phyloP scores from a whole-genome alignment of 2,329 filamentous ascomycete genomes.

The Talaromyces sp. region DNA sequence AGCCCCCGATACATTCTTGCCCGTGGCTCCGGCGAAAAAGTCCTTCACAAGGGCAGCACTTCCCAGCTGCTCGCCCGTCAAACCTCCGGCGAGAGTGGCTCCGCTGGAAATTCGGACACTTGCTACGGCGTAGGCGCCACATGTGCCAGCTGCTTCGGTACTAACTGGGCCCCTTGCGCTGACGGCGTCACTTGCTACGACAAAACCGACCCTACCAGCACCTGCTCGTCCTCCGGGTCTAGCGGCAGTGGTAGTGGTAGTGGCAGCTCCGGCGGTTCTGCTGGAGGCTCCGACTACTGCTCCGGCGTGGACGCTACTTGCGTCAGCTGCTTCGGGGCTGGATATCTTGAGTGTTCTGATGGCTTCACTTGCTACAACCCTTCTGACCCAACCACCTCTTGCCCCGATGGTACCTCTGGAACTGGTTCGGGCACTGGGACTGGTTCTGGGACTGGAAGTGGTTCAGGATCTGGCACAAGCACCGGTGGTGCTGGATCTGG shows the following conservation, averaged over 20 bases:
- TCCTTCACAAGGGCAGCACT: slow-evolving; percentile 4
- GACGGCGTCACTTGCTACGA: slow-evolving; percentile 8
- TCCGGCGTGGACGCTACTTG: slow-evolving; percentile 7
- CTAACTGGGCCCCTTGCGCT: slow-evolving; percentile 5
- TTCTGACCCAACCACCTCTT: slow-evolving; percentile 1
- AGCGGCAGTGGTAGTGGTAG: not conserved
- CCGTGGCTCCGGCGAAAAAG: not conserved
- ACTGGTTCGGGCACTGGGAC: not conserved
- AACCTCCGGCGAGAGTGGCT: slow-evolving; percentile 11
- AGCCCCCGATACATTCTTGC: slow-evolving; percentile 11
- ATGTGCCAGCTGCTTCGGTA: slow-evolving; percentile 16
- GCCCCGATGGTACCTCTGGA: not conserved
- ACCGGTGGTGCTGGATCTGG: slow-evolving; percentile 4
- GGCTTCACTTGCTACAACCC: not conserved
- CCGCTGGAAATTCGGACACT: slow-evolving; percentile 5
- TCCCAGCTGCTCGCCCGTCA: slow-evolving; percentile 12
- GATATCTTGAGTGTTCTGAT: slow-evolving; percentile 10
- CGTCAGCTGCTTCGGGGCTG: slow-evolving; percentile 13
- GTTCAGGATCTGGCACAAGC: slow-evolving; percentile 5
- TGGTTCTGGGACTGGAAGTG: not conserved
- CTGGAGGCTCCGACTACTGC: slow-evolving; percentile 10
- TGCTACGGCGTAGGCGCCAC: slow-evolving; percentile 8
- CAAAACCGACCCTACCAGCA: not conserved
- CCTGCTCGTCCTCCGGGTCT: not conserved
- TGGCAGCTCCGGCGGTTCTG: slow-evolving; percentile 9